Base-by-base conservation (phyloP, 1,284 basidiomycete species). In the Pseudozyma tsukubaensis region DNA sequence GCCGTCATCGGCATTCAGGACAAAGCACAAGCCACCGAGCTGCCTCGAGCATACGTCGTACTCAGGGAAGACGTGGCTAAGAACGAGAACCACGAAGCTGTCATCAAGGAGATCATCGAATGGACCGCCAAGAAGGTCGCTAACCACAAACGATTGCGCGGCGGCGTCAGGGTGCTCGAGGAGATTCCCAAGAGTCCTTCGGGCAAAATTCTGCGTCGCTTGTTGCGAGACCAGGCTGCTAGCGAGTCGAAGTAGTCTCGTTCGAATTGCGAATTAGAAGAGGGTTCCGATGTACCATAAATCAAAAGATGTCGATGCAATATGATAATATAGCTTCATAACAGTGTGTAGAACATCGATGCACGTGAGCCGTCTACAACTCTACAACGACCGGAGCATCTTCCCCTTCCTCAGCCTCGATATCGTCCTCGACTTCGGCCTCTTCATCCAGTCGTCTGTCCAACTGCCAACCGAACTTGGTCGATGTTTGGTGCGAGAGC, bases 81-180 rank as follows among this genome's bases (percentile, higher is more conserved):
- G 44, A 44, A 47, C 18, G 77, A 76, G 47, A 50, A 78, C 34
- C 50, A 63, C 45, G 67, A 78, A 2, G 60, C 43, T 1, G 63
- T 84, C 13, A 59, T 56, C 18, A 77, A 85, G 50, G 72, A 77
- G 42, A 80, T 86, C 39, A 56, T 80, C 48, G 63, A 67, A 3
- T 85, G 81, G 81, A 76, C 85, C 18, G 76, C 74, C 1, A 61
- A 51, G 16, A 77, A 80, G 49, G 81, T 86, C 7, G 83, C 85
- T 8, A 78, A 79, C 40, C 85, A 85, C 77, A 85, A 85, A 69
- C 76, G 80, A 21, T 69, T 86, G 9, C 61, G 84, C 11, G 85
- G 85, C 24, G 84, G 83, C 29, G 77, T 83, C 14, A 68, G 52
- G 37, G 58, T 84, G 4, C 45, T 78, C 12, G 55, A 76, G 6